These are phyloP conservation scores for Haberlea rhodopensis DNA, from an alignment of 257 asterid species.

Conservation along the genomic window DNA sequence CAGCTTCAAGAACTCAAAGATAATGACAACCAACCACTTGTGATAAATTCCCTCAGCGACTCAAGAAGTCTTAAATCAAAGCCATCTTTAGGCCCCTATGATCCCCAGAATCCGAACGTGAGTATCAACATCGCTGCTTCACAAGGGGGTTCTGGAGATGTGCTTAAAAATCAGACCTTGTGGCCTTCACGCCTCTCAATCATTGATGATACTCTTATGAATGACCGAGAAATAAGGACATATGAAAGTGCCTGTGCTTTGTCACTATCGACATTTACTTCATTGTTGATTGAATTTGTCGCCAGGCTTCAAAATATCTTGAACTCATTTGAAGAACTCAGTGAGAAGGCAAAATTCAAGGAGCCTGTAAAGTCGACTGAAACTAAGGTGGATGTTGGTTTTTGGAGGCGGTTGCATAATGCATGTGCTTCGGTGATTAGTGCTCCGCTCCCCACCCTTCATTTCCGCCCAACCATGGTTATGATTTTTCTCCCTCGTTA, in stretches of 20 bases:
- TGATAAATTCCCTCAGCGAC: constrained; percentile 56
- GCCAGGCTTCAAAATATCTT: constrained; percentile 94
- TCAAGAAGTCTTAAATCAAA: constrained; percentile 46
- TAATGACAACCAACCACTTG: constrained; percentile 40
- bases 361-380: constrained; percentile 40
- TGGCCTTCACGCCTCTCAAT: constrained; percentile 96
- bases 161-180: constrained; percentile 57
- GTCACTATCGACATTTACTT: constrained; percentile 81
- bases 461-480: not conserved
- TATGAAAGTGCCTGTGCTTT: constrained; percentile 88
- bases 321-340: constrained; percentile 58
- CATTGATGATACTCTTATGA: constrained; percentile 56
- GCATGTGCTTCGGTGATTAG: constrained; percentile 38
- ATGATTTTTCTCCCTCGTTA: not conserved
- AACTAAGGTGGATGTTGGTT: constrained; percentile 30
- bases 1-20: constrained; percentile 68
- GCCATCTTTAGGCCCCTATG: constrained; percentile 35
- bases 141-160: constrained; percentile 62
- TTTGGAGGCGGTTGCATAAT: constrained; percentile 39
- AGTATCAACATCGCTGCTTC: constrained; percentile 46
- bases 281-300: constrained; percentile 80
- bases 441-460: not conserved
- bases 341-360: constrained; percentile 71
- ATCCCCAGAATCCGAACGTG: constrained; percentile 39
- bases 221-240: constrained; percentile 80